Evolutionary conservation across 768 basidiomycete species (phyloP), one percentile per base, ranked within the genome.

Genomic region (Mycena vulgaris): DNA sequence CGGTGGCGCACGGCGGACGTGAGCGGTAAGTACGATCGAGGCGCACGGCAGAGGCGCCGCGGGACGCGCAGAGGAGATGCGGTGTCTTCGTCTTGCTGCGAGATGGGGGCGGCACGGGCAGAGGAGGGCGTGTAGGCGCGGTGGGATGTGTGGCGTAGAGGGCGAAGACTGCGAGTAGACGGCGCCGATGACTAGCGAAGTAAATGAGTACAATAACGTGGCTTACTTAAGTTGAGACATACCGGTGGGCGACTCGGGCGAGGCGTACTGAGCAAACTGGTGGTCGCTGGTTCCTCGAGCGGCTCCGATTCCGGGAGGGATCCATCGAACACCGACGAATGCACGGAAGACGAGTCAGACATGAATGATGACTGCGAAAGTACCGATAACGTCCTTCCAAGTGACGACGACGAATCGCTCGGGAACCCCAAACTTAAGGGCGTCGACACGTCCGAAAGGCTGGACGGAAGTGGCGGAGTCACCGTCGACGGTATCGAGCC

Each of bases 121-220:
- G n/a, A n/a, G n/a, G n/a, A n/a, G n/a, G n/a, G n/a, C n/a, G n/a
- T n/a, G n/a, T n/a, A n/a, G n/a, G n/a, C n/a, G n/a, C n/a, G n/a
- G n/a, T n/a, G n/a, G n/a, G n/a, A n/a, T n/a, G n/a, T n/a, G n/a
- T n/a, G n/a, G n/a, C n/a, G n/a, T n/a, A n/a, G n/a, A n/a, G n/a
- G n/a, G n/a, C 40, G 80, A 68, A 62, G 78, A 64, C 57, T 82
- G 72, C 35, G 81, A 71, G 28, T 80, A 69, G 75, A 84, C 56
- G 79, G 33, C 25, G 75, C 66, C 7, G 78, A 77, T 0, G 78
- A 71, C 81, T 84, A 56, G 57, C 64, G 60, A 66, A 57, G 11
- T 47, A 74, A 23, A 72, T 69, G 33, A 71, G 31, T 16, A 11
- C 7, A 11, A 7, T 5, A 56, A 47, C 35, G 3, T 6, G 17